Base-by-base conservation (phyloP, 73 alveolate species). In the Tetrahymena malaccensis region DNA sequence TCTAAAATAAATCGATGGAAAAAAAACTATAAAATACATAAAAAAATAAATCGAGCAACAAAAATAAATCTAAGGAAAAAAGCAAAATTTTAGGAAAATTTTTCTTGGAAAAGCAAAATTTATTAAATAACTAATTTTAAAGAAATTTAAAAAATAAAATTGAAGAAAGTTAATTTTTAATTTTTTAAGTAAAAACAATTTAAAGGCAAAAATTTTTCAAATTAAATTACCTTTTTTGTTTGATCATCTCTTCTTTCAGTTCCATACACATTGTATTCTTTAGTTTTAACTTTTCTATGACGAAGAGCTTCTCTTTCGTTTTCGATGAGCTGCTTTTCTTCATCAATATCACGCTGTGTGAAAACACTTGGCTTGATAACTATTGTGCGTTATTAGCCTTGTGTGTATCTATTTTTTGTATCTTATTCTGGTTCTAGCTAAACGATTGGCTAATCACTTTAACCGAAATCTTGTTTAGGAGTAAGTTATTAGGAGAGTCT, bases 251-350 rank as follows among this genome's bases (percentile, higher is more conserved):
- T 95, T 94, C 99, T 97, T 37, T 97, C 97, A 58, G 94, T 98
- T 9, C 99, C 99, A 94, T 94, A 85, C 0, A 98, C 98, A 94
- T 96, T 96, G 96, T 96, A 97, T 40, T 98, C 99, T 85, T 97
- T 98, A 44, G 98, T 98, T 85, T 98, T 98, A 10, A 96, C 96
- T 56, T 93, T 93, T 70, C 96, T 95, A 38, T 95, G 93, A 93
- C 55, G 94, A n/a, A 94, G 38, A 10, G 94, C 95, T 11, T 94
- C 96, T 50, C 95, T 97, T 33, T 95, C 94, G 34, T 55, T 83
- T 93, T 96, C 94, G 85, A 95, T 97, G 35, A 94, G 34, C 34
- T 70, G 96, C 35, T 85, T 43, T 35, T 96, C 98, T 84, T 96
- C 97, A 56, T 97, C 98, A 33, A 95, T 94, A 31, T 96, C 94